Evolutionary conservation across 2,329 filamentous ascomycete species (phyloP).

Genomic region (Fusarium oligoseptatum): DNA sequence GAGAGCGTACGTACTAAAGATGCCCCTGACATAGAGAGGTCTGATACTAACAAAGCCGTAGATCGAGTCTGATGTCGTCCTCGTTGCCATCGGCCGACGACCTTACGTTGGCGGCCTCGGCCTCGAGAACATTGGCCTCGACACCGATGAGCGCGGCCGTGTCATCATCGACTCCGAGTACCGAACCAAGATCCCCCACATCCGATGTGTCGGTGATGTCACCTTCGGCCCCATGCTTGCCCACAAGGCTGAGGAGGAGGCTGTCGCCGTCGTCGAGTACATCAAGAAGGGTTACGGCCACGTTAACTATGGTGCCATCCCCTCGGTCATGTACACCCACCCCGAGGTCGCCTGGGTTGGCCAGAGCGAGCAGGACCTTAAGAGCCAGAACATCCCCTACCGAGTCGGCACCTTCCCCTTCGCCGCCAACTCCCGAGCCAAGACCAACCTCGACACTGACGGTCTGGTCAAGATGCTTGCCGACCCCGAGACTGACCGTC

Average conservation of each 20-base stretch:
- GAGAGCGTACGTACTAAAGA: conserved; percentile 78
- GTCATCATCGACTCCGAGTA: conserved; percentile 99
- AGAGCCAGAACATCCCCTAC: conserved; percentile 91
- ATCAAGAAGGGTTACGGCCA: conserved; percentile 98
- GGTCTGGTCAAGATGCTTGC: conserved; percentile 97
- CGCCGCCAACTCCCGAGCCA: conserved; percentile 96
- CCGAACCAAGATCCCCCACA: conserved; percentile 97
- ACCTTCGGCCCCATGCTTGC: conserved; percentile 99
- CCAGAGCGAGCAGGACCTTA: conserved; percentile 96
- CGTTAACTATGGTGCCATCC: conserved; percentile 98
- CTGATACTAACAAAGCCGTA: conserved; percentile 54
- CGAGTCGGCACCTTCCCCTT: conserved; percentile 96
- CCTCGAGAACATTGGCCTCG: conserved; percentile 92
- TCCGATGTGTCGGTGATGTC: conserved; percentile 94
- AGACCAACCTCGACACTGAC: conserved; percentile 97
- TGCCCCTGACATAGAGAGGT: neutral
- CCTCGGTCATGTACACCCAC: conserved; percentile 99
- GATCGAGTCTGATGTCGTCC: conserved; percentile 94
- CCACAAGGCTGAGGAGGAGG: conserved; percentile 99
- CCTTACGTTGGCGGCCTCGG: conserved; percentile 94
- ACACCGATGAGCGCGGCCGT: conserved; percentile 92
- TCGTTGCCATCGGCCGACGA: conserved; percentile 95
- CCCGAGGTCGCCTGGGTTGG: conserved; percentile 99
- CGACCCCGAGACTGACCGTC: conserved; percentile 95
- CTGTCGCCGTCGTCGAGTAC: conserved; percentile 93